phyloP scores from a whole-genome alignment of 192 early-diverging fungal genomes.

The Entomortierella parvispora region DNA sequence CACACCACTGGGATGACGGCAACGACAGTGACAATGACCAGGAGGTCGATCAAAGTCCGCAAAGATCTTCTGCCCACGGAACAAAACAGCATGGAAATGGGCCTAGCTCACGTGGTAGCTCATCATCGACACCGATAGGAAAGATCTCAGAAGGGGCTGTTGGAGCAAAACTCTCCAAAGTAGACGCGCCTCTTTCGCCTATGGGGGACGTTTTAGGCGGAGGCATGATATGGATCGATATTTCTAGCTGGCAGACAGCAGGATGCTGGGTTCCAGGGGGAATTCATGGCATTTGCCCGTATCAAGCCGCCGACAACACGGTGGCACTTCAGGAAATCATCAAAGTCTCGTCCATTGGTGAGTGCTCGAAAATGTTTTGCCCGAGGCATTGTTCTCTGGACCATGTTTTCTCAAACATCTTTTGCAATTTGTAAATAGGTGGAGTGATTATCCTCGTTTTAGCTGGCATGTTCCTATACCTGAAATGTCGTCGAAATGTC shows the following conservation, averaged over 20 bases:
- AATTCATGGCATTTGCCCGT: slow-evolving; percentile 23
- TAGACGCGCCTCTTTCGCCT: background rate
- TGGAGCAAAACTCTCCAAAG: too few relatives aligned
- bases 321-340: slow-evolving; percentile 47
- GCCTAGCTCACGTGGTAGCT: too few relatives aligned
- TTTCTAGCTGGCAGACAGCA: slow-evolving; percentile 52
- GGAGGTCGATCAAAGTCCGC: background rate
- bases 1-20: background rate
- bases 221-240: slow-evolving; percentile 50
- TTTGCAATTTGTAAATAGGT: slow-evolving; percentile 20
- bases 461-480: slow-evolving; percentile 32
- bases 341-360: slow-evolving; percentile 43
- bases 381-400: too few relatives aligned
- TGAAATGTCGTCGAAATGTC: slow-evolving; percentile 40
- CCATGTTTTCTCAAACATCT: background rate
- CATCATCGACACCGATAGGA: background rate
- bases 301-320: slow-evolving; percentile 39
- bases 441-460: slow-evolving; percentile 40
- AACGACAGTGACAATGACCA: background rate
- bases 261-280: slow-evolving; percentile 52
- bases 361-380: too few relatives aligned
- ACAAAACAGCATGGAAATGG: background rate
- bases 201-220: background rate
- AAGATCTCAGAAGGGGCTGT: too few relatives aligned
- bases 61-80: background rate